phyloP scores from a whole-genome alignment of 2,329 filamentous ascomycete species.

The Xylaria hypoxylon region DNA sequence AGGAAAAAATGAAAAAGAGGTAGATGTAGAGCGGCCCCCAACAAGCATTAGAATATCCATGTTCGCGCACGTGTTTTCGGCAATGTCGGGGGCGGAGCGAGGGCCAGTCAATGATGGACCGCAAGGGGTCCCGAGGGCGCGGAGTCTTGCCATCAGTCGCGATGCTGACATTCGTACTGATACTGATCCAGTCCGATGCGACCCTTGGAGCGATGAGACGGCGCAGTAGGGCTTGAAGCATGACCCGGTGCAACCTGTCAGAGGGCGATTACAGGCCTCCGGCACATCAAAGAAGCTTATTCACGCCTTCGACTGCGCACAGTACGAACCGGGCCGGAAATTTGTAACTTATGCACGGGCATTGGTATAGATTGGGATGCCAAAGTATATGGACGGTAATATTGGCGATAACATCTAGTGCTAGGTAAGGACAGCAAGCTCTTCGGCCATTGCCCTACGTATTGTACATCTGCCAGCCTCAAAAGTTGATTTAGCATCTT shows the following conservation, averaged over 20 bases:
- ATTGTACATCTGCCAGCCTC: conserved; percentile 22
- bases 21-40: conserved; percentile 20
- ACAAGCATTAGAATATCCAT: conserved; percentile 28
- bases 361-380: neutral
- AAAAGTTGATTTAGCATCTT: conserved; percentile 24
- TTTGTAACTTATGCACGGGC: neutral
- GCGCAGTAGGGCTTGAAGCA: conserved; percentile 30
- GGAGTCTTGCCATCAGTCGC: conserved; percentile 30
- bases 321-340: neutral
- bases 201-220: conserved; percentile 25
- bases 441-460: conserved; percentile 1
- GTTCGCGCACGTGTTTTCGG: conserved; percentile 30
- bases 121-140: conserved; percentile 20
- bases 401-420: neutral
- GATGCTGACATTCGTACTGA: neutral
- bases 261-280: neutral
- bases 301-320: neutral
- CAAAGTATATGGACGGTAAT: neutral
- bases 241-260: neutral
- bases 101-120: conserved; percentile 3
- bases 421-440: conserved; percentile 7
- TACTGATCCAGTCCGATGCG: neutral
- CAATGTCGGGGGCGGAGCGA: conserved; percentile 15
- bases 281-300: conserved; percentile 19
- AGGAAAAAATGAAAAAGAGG: conserved; percentile 7